Evolutionary conservation across 345 rosid genomes (phyloP).

Genomic region (Geranium rotundifolium): DNA sequence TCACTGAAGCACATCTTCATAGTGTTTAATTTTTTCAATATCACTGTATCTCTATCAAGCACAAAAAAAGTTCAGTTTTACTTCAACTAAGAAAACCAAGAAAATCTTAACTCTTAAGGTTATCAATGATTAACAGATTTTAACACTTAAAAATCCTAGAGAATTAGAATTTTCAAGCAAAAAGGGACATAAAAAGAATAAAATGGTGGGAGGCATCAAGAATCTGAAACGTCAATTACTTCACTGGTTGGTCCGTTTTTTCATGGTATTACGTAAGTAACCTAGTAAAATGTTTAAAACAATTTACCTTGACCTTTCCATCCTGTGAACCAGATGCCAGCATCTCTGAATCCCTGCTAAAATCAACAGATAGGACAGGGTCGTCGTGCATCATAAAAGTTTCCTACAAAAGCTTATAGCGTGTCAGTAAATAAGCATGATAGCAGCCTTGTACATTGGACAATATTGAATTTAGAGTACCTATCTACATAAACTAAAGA

Average conservation of each 20-base stretch:
- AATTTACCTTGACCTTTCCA: slow-evolving; percentile 85
- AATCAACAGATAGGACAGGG: slow-evolving; percentile 89
- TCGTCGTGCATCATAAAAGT: slow-evolving; percentile 99
- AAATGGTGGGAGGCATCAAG: background rate
- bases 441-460: background rate
- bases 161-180: background rate
- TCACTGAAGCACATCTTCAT: no score
- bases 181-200: background rate
- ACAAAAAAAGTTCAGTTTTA: no score
- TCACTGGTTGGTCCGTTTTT: background rate
- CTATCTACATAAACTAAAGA: background rate
- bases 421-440: slow-evolving; percentile 12
- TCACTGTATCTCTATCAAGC: background rate
- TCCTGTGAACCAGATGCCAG: slow-evolving; percentile 93
- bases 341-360: slow-evolving; percentile 97
- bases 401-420: slow-evolving; percentile 47
- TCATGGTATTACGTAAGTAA: background rate
- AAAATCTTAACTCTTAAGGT: background rate
- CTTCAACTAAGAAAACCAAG: background rate
- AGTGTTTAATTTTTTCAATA: no score
- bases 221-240: background rate
- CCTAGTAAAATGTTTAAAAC: background rate
- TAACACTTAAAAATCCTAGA: no score
- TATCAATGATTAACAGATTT: background rate
- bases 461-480: background rate